Evolutionary conservation across 352 stramenopile genomes (phyloP).

Genomic region (Phytopythium sindhum): DNA sequence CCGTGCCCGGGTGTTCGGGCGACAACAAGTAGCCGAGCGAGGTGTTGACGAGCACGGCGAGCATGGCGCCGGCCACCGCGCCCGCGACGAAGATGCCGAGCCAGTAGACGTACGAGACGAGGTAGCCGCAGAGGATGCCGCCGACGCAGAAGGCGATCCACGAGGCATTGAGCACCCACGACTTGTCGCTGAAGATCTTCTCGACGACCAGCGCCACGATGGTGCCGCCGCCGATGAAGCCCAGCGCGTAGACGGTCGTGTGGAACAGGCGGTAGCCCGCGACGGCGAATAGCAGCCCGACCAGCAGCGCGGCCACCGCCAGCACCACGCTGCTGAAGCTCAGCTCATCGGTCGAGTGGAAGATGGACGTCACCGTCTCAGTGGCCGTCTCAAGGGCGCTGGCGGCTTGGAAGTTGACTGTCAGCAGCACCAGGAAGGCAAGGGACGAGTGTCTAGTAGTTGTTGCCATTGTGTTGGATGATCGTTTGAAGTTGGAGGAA

Average conservation of each 20-base stretch:
- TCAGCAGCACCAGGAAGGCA: conserved; percentile 9
- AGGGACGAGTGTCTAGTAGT: neutral
- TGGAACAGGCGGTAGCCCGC: conserved; percentile 65
- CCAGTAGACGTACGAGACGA: conserved; percentile 51
- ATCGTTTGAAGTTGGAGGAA: conserved; percentile 3
- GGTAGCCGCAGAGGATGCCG: conserved; percentile 43
- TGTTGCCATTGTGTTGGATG: neutral
- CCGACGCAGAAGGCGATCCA: conserved; percentile 72
- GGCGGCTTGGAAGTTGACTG: neutral
- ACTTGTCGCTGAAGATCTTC: conserved; percentile 45
- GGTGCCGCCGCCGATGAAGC: conserved; percentile 56
- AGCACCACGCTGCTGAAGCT: conserved; percentile 38
- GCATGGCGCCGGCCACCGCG: conserved; percentile 45
- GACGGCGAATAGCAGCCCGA: conserved; percentile 39
- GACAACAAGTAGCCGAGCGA: conserved; percentile 53
- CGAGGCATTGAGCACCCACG: conserved; percentile 47
- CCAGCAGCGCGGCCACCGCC: conserved; percentile 32
- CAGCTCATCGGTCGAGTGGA: conserved; percentile 27
- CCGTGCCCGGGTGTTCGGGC: conserved; percentile 44
- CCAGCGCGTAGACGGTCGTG: conserved; percentile 48
- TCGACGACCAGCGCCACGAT: conserved; percentile 48
- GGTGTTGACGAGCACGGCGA: conserved; percentile 58
- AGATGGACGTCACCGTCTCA: conserved; percentile 28
- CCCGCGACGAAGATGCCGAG: conserved; percentile 55
- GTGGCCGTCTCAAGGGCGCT: conserved; percentile 17